Conservation (phyloP, 768 basidiomycete genomes). For the Rhizopogon sp. region DNA sequence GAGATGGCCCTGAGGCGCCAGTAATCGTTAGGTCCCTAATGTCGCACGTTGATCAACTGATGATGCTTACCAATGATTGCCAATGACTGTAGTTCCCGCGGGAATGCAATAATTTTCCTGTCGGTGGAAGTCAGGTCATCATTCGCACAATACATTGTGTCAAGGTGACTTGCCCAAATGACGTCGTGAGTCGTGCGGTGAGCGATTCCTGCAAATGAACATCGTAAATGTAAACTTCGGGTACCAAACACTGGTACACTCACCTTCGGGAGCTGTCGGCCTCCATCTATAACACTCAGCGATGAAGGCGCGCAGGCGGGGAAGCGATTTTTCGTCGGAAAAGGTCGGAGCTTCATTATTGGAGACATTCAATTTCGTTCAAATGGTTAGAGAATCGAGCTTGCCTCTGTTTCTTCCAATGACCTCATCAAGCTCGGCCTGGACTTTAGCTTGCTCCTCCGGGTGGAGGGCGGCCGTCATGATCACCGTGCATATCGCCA, state of each 20-base stretch:
- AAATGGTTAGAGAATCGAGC: not conserved
- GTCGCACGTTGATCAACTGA: no score
- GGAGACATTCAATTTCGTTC: not conserved
- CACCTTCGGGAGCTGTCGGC: constrained; percentile 21
- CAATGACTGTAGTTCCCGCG: constrained; percentile 11
- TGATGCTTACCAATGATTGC: constrained; percentile 12
- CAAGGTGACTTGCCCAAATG: constrained; percentile 6
- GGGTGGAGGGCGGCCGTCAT: constrained; percentile 48
- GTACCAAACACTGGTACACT: not conserved
- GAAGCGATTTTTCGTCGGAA: constrained; percentile 24
- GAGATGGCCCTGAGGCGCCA: constrained; percentile 23
- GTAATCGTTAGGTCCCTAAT: not conserved
- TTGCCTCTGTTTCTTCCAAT: constrained; percentile 29
- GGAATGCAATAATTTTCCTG: constrained; percentile 15
- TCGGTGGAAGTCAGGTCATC: no score
- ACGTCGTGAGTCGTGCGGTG: constrained; percentile 15
- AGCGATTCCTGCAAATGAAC: constrained; percentile 1
- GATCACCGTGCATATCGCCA: constrained; percentile 42
- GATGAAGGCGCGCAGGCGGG: constrained; percentile 28
- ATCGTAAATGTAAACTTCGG: not conserved
- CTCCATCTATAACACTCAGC: constrained; percentile 32
- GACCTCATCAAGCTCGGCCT: constrained; percentile 46
- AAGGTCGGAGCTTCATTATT: constrained; percentile 27
- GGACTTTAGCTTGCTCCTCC: constrained; percentile 42
- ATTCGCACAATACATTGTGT: not conserved